Percentiles rank a stretch among this genome's conserved stretches.
phyloP scores from a whole-genome alignment of 768 basidiomycete species.

The Ramaria rubella region DNA sequence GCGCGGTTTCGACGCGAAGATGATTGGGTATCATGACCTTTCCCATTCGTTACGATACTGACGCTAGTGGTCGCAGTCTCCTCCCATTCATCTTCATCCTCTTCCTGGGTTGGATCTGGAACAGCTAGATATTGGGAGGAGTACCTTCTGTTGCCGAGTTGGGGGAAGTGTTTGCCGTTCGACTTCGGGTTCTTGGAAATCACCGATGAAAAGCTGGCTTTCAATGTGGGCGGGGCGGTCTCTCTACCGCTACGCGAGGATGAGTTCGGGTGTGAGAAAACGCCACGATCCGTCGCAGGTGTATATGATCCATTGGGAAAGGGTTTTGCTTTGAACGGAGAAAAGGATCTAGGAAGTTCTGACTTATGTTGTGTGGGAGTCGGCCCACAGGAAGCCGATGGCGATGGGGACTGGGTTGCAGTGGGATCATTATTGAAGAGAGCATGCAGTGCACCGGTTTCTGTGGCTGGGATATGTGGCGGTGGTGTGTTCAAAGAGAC shows the following conservation, averaged over 20 bases:
- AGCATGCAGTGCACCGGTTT: background rate
- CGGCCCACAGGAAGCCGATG: conserved; percentile 1
- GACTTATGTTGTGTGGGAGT: conserved; percentile 6
- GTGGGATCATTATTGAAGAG: background rate
- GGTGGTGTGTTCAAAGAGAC: conserved; percentile 23
- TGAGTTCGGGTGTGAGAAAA: background rate
- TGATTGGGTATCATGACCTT: background rate
- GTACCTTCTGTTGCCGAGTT: background rate
- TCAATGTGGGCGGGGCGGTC: background rate
- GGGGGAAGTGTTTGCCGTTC: background rate
- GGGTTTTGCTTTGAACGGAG: background rate
- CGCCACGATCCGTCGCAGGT: background rate
- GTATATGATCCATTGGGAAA: background rate
- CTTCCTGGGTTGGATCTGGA: background rate
- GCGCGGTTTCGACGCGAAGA: background rate
- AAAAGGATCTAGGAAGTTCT: background rate
- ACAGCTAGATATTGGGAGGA: background rate
- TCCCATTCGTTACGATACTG: background rate
- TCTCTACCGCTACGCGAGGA: background rate
- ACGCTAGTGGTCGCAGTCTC: background rate
- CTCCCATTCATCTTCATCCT: background rate
- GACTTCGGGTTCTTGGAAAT: background rate
- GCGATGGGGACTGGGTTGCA: background rate
- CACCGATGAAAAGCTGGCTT: background rate
- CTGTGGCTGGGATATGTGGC: background rate